Percentiles rank a stretch among this genome's conserved stretches.
Conservation (phyloP, 108 stramenopile genomes). For the Nannochloropsis oceanica region DNA sequence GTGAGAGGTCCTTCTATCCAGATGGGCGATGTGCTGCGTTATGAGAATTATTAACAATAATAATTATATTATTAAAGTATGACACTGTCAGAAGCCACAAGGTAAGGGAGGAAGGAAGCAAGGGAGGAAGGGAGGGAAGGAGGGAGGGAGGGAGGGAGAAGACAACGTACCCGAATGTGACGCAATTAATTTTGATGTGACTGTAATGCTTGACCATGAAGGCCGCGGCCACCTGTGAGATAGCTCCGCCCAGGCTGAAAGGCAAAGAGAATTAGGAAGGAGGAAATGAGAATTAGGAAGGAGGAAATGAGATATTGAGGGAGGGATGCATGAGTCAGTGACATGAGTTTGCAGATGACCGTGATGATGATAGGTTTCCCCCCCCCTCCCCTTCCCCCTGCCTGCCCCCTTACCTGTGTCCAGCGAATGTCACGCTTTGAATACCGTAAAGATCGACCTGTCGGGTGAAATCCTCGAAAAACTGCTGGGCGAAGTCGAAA, state of each 20-base stretch:
- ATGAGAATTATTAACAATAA: too few species aligned
- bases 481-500: background rate
- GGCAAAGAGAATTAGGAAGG: background rate
- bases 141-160: background rate
- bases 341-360: too few species aligned
- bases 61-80: too few species aligned
- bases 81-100: too few species aligned
- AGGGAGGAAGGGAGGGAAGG: background rate
- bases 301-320: background rate
- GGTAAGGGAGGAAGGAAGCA: background rate
- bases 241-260: background rate
- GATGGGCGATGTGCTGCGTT: too few species aligned
- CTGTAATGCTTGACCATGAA: background rate
- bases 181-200: background rate
- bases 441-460: background rate
- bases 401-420: background rate
- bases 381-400: background rate
- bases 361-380: too few species aligned
- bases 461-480: background rate
- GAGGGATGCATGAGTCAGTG: background rate
- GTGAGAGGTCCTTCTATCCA: background rate
- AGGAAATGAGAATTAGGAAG: background rate
- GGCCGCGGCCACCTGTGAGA: background rate
- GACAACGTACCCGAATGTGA: background rate
- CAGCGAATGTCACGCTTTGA: background rate